These are phyloP conservation scores for Salmacisia buchloeana DNA, from an alignment of 1,284 basidiomycete species.

Conservation along the genomic window DNA sequence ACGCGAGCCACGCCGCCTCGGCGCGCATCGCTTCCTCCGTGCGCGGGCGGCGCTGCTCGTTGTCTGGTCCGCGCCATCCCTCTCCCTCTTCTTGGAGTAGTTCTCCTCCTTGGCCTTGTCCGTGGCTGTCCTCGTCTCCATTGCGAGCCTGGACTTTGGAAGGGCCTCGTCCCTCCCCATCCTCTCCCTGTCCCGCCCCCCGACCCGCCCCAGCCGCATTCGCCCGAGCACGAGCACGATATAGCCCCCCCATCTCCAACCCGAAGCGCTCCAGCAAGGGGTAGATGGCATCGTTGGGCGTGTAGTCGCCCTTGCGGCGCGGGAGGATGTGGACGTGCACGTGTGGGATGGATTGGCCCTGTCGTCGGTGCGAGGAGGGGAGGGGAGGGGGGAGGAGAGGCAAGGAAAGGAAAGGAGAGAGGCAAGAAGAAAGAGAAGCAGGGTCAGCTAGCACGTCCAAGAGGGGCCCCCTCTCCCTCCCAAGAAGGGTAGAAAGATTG, in stretches of 20 bases:
- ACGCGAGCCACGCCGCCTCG: constrained; percentile 25
- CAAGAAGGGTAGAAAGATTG: not conserved
- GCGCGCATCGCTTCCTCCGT: constrained; percentile 32
- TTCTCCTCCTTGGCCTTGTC: no score
- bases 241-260: not conserved
- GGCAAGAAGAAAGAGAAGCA: not conserved
- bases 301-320: constrained; percentile 37
- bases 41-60: constrained; percentile 35
- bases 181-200: no score
- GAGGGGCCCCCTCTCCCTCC: no score
- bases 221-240: not conserved
- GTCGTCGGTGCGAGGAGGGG: not conserved
- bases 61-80: not conserved
- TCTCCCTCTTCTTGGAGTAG: not conserved
- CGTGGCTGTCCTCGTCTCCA: no score
- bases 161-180: no score
- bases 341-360: constrained; percentile 41
- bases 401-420: not conserved
- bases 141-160: no score
- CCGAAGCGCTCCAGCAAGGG: constrained; percentile 21
- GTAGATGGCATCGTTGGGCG: constrained; percentile 42
- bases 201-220: no score
- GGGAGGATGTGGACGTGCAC: constrained; percentile 49
- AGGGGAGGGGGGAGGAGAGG: not conserved
- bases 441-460: no score